Conservation (phyloP, 1,284 basidiomycete species). For the Thelephora terrestris region DNA sequence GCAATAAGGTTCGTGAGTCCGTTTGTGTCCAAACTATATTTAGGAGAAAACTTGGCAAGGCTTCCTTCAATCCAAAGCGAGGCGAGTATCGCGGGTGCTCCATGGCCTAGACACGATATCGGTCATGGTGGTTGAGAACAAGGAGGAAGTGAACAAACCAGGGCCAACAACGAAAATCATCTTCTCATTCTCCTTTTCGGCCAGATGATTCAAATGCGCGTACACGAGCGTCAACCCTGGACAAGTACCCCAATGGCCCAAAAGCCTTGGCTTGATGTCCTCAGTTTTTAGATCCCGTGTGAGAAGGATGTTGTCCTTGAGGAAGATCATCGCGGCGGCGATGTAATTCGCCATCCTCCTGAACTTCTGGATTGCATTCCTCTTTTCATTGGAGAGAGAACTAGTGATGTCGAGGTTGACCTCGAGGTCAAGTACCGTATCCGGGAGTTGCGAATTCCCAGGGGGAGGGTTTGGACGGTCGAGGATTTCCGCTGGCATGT, state of each 20-base stretch:
- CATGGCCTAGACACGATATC: conserved; percentile 40
- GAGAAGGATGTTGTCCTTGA: conserved; percentile 64
- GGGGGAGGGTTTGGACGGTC: no score
- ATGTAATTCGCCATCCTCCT: conserved; percentile 55
- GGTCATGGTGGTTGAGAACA: conserved; percentile 2
- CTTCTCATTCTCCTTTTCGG: conserved; percentile 49
- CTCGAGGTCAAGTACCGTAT: no score
- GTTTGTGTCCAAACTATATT: conserved; percentile 51
- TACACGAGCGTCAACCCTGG: conserved; percentile 74
- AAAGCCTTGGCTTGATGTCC: conserved; percentile 71
- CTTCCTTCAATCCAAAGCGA: conserved; percentile 79
- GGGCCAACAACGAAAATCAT: conserved; percentile 68
- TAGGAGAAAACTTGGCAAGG: conserved; percentile 61
- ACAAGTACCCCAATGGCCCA: conserved; percentile 73
- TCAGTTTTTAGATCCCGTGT: conserved; percentile 47
- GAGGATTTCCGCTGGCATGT: no score
- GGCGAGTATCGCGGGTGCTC: conserved; percentile 73
- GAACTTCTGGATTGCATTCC: conserved; percentile 33
- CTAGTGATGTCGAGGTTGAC: no score
- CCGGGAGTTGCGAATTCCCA: no score
- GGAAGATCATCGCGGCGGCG: conserved; percentile 72
- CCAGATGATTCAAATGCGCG: conserved; percentile 70
- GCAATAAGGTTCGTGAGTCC: conserved; percentile 62
- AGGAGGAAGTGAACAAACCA: conserved; percentile 23
- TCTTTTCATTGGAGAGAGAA: no score